A percentile compares a stretch with the other conserved stretches of the same genome.
Conservation (phyloP, 75 land plant species). For the Picea sitchensis region DNA sequence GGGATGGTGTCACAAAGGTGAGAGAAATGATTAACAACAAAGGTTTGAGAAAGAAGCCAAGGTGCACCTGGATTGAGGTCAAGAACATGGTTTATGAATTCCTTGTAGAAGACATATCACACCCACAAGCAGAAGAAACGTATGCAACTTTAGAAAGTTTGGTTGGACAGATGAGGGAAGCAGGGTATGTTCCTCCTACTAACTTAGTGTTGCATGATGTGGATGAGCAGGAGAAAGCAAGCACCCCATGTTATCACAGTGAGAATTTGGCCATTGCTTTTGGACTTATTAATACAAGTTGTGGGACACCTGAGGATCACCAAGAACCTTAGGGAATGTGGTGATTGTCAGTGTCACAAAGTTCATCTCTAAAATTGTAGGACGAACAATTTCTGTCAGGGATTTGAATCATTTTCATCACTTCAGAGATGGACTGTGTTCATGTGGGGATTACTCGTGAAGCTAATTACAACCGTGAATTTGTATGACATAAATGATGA, state of each 20-base stretch:
- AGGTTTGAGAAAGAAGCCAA: slow-evolving; percentile 6
- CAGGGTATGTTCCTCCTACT: background rate
- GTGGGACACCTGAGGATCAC: background rate
- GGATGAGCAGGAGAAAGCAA: background rate
- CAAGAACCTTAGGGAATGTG: background rate
- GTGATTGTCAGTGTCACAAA: background rate
- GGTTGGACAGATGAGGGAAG: slow-evolving; percentile 4
- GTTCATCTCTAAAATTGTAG: background rate
- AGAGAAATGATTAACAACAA: slow-evolving; percentile 3
- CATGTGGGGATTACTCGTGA: background rate
- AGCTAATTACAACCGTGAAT: background rate
- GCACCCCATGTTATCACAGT: background rate
- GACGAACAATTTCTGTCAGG: background rate
- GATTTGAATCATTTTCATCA: background rate
- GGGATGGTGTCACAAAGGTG: background rate
- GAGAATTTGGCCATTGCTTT: slow-evolving; percentile 3
- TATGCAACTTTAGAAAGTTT: background rate
- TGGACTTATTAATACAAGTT: background rate
- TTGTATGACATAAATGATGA: too few relatives aligned
- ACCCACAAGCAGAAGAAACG: slow-evolving; percentile 2
- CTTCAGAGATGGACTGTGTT: background rate
- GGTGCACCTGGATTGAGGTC: slow-evolving; percentile 15
- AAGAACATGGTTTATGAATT: slow-evolving; percentile 2
- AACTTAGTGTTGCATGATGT: background rate
- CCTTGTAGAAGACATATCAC: background rate